Evolutionary conservation across 345 rosid genomes (phyloP).

Genomic region (Combretum micranthum): DNA sequence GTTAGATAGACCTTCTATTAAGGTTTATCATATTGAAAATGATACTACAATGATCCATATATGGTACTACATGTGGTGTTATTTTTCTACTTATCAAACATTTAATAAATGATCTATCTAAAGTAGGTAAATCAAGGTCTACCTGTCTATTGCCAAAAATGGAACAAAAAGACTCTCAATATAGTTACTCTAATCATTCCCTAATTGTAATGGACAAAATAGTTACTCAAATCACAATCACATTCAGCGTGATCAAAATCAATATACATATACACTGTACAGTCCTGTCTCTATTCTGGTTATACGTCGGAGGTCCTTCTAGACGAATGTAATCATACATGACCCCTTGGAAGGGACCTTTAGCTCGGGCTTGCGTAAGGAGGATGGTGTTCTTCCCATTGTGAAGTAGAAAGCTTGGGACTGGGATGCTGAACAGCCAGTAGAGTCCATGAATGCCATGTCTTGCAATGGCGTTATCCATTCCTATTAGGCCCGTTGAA

Average conservation of each 20-base stretch:
- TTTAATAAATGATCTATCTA: too few relatives aligned
- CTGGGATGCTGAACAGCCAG: conserved; percentile 45
- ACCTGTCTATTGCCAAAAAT: too few relatives aligned
- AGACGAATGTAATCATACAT: conserved; percentile 87
- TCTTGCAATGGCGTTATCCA: conserved; percentile 74
- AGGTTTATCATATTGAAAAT: too few relatives aligned
- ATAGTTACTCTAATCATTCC: too few relatives aligned
- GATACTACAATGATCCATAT: too few relatives aligned
- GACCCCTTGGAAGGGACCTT: conserved; percentile 41
- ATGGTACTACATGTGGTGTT: too few relatives aligned
- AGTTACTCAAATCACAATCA: too few relatives aligned
- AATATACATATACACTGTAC: neutral
- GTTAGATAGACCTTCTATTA: too few relatives aligned
- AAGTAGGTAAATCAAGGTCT: too few relatives aligned
- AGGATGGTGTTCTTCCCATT: conserved; percentile 44
- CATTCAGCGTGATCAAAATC: neutral
- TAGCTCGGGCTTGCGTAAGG: conserved; percentile 50
- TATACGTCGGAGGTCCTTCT: conserved; percentile 40
- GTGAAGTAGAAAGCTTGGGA: conserved; percentile 28
- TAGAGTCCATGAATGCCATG: conserved; percentile 86
- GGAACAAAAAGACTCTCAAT: too few relatives aligned
- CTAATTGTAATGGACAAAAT: too few relatives aligned
- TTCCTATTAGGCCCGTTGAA: conserved; percentile 48
- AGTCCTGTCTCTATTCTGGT: neutral
- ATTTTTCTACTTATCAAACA: too few relatives aligned